Evolutionary conservation across 306 rosid species (phyloP), one percentile per base, ranked within the genome.

Genomic region (Dryas octopetala): DNA sequence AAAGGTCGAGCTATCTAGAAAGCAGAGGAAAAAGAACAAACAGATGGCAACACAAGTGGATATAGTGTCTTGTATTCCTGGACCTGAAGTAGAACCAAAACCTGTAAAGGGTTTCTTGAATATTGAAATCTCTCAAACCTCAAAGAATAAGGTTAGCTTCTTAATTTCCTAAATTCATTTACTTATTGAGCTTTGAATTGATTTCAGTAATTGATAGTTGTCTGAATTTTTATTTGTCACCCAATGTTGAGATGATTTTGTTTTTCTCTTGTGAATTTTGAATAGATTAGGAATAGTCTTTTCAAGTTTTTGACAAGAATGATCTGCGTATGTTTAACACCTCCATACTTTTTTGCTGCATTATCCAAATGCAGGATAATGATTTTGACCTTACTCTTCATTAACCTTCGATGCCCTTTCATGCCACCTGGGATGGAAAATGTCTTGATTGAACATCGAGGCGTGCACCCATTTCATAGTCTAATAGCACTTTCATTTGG

Each of bases 11-110:
- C 73, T 13, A 81, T 83, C 81, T 0, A 95, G 76, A 67, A 95
- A 91, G 68, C 96, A 89, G 77, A 85, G 89, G 83, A 86, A 74
- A 83, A 95, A 83, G 81, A 83, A 79, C 78, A 88, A 86, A 84
- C 80, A 80, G 8, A 85, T 74, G 62, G 67, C 23, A 15, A 76
- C 67, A 47, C 89, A 80, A 71, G 45, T 78, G 51, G 94, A 86
- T 54, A 70, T 74, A 14, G 85, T 76, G 54, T 76, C 88, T 68
- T 74, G 64, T 75, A 52, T 78, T 77, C 71, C 86, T 65, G 83
- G 76, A 78, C 68, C 50, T 72, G 90, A 86, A 76, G 71, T 26
- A 59, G 82, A 77, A 70, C 79, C 82, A 5, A 83, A 78, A 68
- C 62, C 82, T 23, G 81, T 32, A 17, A 81, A 86, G 76, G 92